These are phyloP conservation scores for Rachicladosporium sp. DNA, from an alignment of 2,329 filamentous ascomycete genomes.

Conservation along the genomic window DNA sequence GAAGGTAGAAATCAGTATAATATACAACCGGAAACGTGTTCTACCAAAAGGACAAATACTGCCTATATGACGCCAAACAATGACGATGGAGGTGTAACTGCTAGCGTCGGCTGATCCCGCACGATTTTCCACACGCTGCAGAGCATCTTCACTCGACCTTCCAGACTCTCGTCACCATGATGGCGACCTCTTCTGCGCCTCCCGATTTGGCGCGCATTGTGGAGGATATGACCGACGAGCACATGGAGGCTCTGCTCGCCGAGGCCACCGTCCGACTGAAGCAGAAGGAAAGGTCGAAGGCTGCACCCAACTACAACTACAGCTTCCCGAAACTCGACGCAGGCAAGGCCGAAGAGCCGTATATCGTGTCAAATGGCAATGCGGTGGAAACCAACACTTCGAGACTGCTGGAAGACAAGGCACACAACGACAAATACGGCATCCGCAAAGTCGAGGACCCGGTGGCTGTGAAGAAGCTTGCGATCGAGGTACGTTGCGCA, in stretches of 20 bases:
- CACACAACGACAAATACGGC: conserved; percentile 32
- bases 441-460: conserved; percentile 43
- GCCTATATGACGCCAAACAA: no score
- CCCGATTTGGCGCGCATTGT: conserved; percentile 3
- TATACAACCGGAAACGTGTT: no score
- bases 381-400: conserved; percentile 42
- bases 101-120: no score
- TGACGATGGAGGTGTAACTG: no score
- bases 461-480: conserved; percentile 33
- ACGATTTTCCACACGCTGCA: no score
- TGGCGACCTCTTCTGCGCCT: no score
- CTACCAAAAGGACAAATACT: no score
- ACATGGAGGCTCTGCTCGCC: conserved; percentile 50
- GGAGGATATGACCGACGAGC: conserved; percentile 47
- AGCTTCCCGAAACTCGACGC: conserved; percentile 41
- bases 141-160: no score
- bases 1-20: no score
- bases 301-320: conserved; percentile 14
- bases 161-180: no score
- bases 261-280: conserved; percentile 50
- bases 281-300: conserved; percentile 24
- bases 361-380: conserved; percentile 40
- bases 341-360: conserved; percentile 38
- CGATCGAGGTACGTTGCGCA: conserved; percentile 38
- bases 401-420: conserved; percentile 36